Evolutionary conservation across 2,329 filamentous ascomycete genomes (phyloP), one percentile per base, ranked within the genome.

Genomic region (Davidsoniella australis): DNA sequence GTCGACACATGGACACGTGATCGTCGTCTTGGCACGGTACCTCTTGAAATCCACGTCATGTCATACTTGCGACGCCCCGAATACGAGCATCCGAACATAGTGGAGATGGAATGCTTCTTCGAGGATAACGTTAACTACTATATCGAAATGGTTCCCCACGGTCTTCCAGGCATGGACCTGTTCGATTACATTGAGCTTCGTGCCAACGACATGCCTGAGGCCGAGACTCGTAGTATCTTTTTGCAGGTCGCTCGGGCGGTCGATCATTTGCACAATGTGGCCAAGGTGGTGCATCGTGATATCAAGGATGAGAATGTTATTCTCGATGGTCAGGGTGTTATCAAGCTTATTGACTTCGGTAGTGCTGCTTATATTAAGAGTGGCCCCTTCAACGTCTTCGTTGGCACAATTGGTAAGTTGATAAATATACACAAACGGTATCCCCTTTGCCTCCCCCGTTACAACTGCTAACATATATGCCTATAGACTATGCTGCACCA

Each of bases 221-320:
- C 75, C 6, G 91, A 98, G 62, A 94, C 87, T 61, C 78, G 86
- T 48, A 94, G 85, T 65, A 98, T 98, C 54, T 98, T 98, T 63
- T 76, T 84, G 23, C 91, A 98, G 64, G 89, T 96, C 9, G 87
- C 85, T 8, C 76, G 80, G 59, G 91, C 91, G 5, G 73, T 98
- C 43, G 82, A 93, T 56, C 91, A 96, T 66, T 68, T 98, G 40
- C 91, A 98, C 61, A 87, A 78, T 48, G 89, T 84, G 62, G 89
- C 89, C 1, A 72, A 83, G 46, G 89, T 98, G 7, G 91, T 98
- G 9, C 91, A 98, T 64, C 82, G 91, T 36, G 91, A 98, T 60
- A 96, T 98, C 72, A 98, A 98, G 63, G 91, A 98, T 59, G 91
- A 98, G 66, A 98, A 98, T 58, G 85, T 98, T 26, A 84, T 98